Conservation (phyloP, 2,329 filamentous ascomycete genomes). For the Blastomyces emzantsi region DNA sequence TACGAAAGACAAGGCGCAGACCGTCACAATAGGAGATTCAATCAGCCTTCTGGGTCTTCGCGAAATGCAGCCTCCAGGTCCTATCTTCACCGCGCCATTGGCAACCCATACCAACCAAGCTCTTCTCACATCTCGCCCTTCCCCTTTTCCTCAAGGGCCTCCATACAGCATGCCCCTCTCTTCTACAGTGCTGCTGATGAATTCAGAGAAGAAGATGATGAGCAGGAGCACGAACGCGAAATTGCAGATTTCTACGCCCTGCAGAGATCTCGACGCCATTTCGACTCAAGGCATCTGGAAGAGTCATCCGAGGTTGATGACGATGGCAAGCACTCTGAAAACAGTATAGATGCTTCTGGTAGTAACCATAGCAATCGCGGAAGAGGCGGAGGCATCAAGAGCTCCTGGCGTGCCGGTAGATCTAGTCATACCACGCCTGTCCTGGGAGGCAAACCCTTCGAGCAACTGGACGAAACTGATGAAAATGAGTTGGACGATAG, state of each 20-base stretch:
- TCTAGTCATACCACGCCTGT: slow-evolving; percentile 15
- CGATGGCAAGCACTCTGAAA: slow-evolving; percentile 40
- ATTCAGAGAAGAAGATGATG: slow-evolving; percentile 87
- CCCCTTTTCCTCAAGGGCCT: slow-evolving; percentile 68
- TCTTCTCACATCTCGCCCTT: slow-evolving; percentile 66
- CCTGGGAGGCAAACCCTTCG: slow-evolving; percentile 32
- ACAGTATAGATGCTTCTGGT: slow-evolving; percentile 46
- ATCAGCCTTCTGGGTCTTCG: slow-evolving; percentile 34
- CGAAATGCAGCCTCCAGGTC: slow-evolving; percentile 43
- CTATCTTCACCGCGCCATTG: slow-evolving; percentile 46
- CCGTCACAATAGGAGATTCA: slow-evolving; percentile 36
- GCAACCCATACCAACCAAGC: slow-evolving; percentile 69
- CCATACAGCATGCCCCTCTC: slow-evolving; percentile 74
- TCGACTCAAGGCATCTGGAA: slow-evolving; percentile 71
- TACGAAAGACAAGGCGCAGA: slow-evolving; percentile 40
- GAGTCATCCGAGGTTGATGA: slow-evolving; percentile 80
- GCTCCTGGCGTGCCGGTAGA: slow-evolving; percentile 48
- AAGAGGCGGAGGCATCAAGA: slow-evolving; percentile 45
- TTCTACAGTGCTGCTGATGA: slow-evolving; percentile 89
- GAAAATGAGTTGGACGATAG: slow-evolving; percentile 27
- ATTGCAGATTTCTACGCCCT: slow-evolving; percentile 91
- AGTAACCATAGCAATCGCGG: slow-evolving; percentile 38
- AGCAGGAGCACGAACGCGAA: slow-evolving; percentile 80
- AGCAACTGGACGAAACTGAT: slow-evolving; percentile 22
- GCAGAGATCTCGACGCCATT: slow-evolving; percentile 79